phyloP scores from a whole-genome alignment of 2,329 filamentous ascomycete species.

The Fusarium chaquense region DNA sequence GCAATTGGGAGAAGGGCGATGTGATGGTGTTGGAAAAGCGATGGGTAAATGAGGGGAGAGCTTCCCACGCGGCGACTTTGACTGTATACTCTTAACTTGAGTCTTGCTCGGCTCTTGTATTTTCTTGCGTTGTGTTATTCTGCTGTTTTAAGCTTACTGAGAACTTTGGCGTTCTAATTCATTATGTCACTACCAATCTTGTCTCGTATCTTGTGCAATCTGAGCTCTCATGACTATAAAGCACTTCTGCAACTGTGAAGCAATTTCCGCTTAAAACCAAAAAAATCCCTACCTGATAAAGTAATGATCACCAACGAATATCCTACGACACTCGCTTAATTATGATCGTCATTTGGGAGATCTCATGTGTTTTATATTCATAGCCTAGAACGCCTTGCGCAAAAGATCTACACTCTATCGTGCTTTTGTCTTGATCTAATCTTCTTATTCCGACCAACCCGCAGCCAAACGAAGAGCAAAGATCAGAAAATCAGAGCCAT shows the following conservation, averaged over 20 bases:
- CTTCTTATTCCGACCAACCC: not conserved
- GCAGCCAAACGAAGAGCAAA: not conserved
- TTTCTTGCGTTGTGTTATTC: conserved; percentile 42
- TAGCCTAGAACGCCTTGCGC: conserved; percentile 34
- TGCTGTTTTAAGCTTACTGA: conserved; percentile 34
- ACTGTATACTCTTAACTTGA: conserved; percentile 46
- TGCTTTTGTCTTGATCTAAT: conserved; percentile 6
- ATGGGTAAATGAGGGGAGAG: conserved; percentile 15
- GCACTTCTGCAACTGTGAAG: too few relatives aligned
- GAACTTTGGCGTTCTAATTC: conserved; percentile 39
- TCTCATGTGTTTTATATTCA: conserved; percentile 16
- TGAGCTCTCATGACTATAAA: not conserved
- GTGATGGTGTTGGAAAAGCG: conserved; percentile 31
- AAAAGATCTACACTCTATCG: conserved; percentile 19
- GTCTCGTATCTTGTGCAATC: not conserved
- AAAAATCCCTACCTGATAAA: not conserved
- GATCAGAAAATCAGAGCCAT: not conserved
- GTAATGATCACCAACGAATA: not conserved
- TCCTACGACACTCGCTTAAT: not conserved
- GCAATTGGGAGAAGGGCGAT: conserved; percentile 6
- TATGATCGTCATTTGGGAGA: conserved; percentile 3
- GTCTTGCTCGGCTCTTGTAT: conserved; percentile 36
- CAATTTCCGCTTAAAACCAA: not conserved
- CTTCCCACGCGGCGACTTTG: conserved; percentile 35
- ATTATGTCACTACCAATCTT: conserved; percentile 18